Evolutionary conservation across 23 red algal genomes (phyloP).

Genomic region (Gracilaria vermiculophylla): DNA sequence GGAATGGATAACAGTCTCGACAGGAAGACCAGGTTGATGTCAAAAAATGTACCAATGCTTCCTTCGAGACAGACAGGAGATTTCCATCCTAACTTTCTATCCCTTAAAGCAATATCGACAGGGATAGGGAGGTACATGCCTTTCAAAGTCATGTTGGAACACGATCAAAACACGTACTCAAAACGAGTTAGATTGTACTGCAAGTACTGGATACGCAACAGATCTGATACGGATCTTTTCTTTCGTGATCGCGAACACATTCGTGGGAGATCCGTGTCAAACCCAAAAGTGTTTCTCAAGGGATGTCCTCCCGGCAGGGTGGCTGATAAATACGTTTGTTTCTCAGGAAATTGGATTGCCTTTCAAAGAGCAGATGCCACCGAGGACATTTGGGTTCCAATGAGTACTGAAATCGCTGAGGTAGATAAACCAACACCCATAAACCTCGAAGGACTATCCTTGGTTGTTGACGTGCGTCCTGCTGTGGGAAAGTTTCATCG

Average conservation of each 20-base stretch:
- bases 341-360: constrained; percentile 64
- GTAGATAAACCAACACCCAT: constrained; percentile 75
- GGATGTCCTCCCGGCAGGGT: constrained; percentile 43
- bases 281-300: constrained; percentile 49
- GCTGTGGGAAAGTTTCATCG: constrained; percentile 60
- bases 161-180: constrained; percentile 17
- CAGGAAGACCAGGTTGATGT: background rate
- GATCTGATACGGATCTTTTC: constrained; percentile 64
- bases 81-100: constrained; percentile 41
- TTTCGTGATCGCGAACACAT: constrained; percentile 36
- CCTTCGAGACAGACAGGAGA: constrained; percentile 14
- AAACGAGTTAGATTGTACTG: constrained; percentile 49
- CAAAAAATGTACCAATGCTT: background rate
- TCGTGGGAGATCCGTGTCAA: background rate
- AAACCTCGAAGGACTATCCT: constrained; percentile 37
- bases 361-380: constrained; percentile 74
- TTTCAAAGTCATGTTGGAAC: constrained; percentile 32
- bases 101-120: constrained; percentile 20
- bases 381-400: constrained; percentile 62
- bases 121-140: constrained; percentile 43
- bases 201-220: constrained; percentile 82
- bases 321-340: constrained; percentile 70
- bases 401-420: constrained; percentile 63
- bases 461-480: constrained; percentile 79
- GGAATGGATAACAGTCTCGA: constrained; percentile 62